Conservation (phyloP, 176 grass and related monocot genomes). For the Carex cristatella region DNA sequence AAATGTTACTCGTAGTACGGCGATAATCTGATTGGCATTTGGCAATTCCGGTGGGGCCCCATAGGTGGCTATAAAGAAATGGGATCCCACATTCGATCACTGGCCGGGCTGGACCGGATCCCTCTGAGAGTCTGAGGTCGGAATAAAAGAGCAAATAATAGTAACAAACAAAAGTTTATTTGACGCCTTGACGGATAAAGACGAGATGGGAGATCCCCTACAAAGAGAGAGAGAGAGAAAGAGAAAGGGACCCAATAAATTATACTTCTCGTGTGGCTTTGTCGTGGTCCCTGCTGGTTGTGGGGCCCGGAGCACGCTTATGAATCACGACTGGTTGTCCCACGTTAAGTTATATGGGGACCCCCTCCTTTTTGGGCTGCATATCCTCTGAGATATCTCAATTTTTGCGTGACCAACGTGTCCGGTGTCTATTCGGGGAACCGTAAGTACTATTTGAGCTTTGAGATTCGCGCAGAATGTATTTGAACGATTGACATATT, state of each 20-base stretch:
- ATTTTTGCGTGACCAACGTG: too few species aligned
- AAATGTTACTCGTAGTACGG: neutral
- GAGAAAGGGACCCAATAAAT: neutral
- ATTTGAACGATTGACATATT: too few species aligned
- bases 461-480: too few species aligned
- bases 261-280: constrained; percentile 5
- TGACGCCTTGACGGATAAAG: neutral
- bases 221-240: neutral
- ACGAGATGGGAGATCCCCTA: neutral
- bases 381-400: too few species aligned
- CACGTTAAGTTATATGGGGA: neutral
- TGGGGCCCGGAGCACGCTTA: neutral
- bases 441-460: too few species aligned
- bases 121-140: neutral
- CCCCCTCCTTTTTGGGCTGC: neutral
- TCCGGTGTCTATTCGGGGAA: too few species aligned
- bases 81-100: neutral
- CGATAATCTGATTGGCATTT: neutral
- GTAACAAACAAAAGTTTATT: neutral
- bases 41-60: neutral
- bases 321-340: constrained; percentile 7
- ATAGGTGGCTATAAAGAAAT: neutral
- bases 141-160: neutral
- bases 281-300: neutral
- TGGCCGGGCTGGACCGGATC: neutral